These are phyloP conservation scores for Escovopsis weberi DNA, from an alignment of 2,329 filamentous ascomycete species.

Conservation along the genomic window DNA sequence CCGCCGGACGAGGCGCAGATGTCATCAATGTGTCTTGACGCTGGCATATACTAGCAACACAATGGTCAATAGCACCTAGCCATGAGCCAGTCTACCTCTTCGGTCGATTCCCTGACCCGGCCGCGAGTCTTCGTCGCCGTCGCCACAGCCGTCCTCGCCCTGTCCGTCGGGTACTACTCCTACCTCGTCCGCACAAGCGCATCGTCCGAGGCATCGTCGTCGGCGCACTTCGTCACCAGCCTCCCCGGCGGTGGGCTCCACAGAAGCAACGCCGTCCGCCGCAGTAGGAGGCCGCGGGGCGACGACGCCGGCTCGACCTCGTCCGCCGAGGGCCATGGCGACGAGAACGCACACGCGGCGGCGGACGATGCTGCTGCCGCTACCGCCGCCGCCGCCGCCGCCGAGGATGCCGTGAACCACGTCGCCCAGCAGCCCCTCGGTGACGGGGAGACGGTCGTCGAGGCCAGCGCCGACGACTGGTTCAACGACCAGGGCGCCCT, in stretches of 20 bases:
- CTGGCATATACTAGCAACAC: conserved; percentile 8
- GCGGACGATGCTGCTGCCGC: too few species aligned
- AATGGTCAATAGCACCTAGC: conserved; percentile 18
- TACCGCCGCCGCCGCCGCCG: not conserved
- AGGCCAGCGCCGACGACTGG: conserved; percentile 35
- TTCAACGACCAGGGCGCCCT: conserved; percentile 30
- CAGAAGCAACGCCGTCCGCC: conserved; percentile 53
- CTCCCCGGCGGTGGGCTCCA: conserved; percentile 31
- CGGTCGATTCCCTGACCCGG: conserved; percentile 40
- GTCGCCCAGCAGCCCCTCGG: conserved; percentile 14
- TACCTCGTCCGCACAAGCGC: conserved; percentile 26
- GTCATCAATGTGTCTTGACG: too few species aligned
- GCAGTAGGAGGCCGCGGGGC: conserved; percentile 23
- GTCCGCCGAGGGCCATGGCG: conserved; percentile 24
- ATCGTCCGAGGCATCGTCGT: conserved; percentile 5
- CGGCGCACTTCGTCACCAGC: not conserved
- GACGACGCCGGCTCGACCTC: conserved; percentile 27
- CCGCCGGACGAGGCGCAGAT: too few species aligned
- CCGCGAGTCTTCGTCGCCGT: conserved; percentile 40
- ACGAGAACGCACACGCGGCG: conserved; percentile 24
- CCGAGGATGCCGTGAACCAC: conserved; percentile 13
- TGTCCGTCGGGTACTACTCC: conserved; percentile 43
- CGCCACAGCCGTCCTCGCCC: conserved; percentile 40
- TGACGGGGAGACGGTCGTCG: conserved; percentile 25
- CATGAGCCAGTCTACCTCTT: conserved; percentile 34